Evolutionary conservation across 1,284 basidiomycete genomes (phyloP), one percentile per base, ranked within the genome.

Genomic region (Stygiomarasmius scandens): DNA sequence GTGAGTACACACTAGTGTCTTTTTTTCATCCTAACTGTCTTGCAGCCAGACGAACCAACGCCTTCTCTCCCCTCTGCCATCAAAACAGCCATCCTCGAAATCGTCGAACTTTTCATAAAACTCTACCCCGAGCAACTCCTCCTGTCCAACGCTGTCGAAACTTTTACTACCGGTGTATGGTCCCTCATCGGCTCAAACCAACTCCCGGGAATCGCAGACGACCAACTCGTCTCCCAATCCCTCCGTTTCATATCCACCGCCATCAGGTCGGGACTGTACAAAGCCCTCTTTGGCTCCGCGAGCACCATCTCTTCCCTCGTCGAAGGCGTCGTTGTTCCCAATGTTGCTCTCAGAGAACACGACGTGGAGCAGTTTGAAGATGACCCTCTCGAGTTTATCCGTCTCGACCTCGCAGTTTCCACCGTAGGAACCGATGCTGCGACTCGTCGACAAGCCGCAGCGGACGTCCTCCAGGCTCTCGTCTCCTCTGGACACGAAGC

Each of bases 331-430:
- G 90, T 98, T 25, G 80, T 99, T 27, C 96, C 96, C 25, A 98
- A 98, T 68, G 93, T 98, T 63, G 79, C 84, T 16, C 80, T 98
- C 34, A 82, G 96, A 43, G 89, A 92, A 54, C 90, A 95, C 62
- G 96, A 98, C 62, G 84, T 96, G 59, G 96, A 99, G 68, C 90
- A 96, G 73, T 98, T 99, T 68, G 95, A 98, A 73, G 96, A 99
- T 62, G 95, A 98, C 65, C 96, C 96, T 0, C 84, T 96, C 49
- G 96, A 98, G 69, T 99, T 93, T 71, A 93, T 99, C 63, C 87
- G 95, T 19, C 81, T 93, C 27, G 96, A 98, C 70, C 78, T 99
- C 27, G 77, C 88, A 2, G 76, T 96, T 14, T 87, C 91, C n/a
- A 77, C 82, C 32, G 70, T 78, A 19, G 79, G 77, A 10, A 77